Evolutionary conservation across 2,329 filamentous ascomycete species (phyloP).

Genomic region (Aspergillus awamori): DNA sequence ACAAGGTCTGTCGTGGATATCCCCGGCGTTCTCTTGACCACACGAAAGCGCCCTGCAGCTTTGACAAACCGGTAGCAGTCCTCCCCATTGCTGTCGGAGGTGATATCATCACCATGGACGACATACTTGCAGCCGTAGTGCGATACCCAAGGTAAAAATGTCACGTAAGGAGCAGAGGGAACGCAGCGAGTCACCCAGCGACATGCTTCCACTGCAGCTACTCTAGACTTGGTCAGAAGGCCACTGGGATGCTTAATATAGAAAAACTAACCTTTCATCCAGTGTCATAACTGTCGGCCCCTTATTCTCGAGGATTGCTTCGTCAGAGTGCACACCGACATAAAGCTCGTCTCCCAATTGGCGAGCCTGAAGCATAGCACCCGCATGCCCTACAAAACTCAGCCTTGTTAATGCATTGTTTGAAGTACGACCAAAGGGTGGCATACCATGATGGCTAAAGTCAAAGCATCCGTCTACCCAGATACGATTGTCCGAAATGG

Average conservation of each 20-base stretch:
- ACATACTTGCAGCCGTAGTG: slow-evolving; percentile 96
- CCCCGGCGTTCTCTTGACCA: slow-evolving; percentile 92
- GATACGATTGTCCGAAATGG: slow-evolving; percentile 70
- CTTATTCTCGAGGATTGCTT: slow-evolving; percentile 94
- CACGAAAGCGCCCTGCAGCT: slow-evolving; percentile 87
- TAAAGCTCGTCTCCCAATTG: slow-evolving; percentile 86
- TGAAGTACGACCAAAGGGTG: neutral
- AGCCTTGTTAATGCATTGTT: slow-evolving; percentile 10
- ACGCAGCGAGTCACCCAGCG: slow-evolving; percentile 89
- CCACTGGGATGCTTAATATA: neutral
- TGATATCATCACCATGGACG: slow-evolving; percentile 96
- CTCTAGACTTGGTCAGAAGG: slow-evolving; percentile 49
- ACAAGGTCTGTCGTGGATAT: slow-evolving; percentile 99
- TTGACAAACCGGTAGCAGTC: slow-evolving; percentile 99
- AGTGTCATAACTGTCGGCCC: slow-evolving; percentile 97
- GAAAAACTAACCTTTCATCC: slow-evolving; percentile 68
- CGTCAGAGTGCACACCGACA: slow-evolving; percentile 93
- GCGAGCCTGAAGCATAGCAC: slow-evolving; percentile 93
- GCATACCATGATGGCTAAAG: slow-evolving; percentile 89
- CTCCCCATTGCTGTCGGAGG: slow-evolving; percentile 86
- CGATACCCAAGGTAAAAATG: slow-evolving; percentile 86
- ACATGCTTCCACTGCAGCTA: slow-evolving; percentile 90
- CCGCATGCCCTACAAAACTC: slow-evolving; percentile 73
- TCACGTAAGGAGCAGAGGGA: slow-evolving; percentile 89
- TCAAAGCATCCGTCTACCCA: slow-evolving; percentile 99